phyloP scores from a whole-genome alignment of 805 yeast species.

The Lipomyces sp. region DNA sequence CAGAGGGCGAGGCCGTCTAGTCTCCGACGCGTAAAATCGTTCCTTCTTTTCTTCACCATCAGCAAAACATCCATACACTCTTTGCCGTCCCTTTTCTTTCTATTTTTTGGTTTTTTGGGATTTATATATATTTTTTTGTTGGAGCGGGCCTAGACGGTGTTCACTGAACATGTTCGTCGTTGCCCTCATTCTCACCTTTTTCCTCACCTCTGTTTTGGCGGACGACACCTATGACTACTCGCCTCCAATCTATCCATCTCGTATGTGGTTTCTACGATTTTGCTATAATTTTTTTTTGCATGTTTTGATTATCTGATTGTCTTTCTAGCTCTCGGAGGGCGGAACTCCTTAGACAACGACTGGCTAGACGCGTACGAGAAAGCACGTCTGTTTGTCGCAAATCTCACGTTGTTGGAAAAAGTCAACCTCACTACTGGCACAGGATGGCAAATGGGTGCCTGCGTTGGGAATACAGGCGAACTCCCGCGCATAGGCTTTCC shows the following conservation, averaged over 20 bases:
- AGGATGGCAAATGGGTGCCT: slow-evolving; percentile 61
- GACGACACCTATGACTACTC: too few species aligned
- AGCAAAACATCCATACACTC: too few species aligned
- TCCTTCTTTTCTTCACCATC: too few species aligned
- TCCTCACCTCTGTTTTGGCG: too few species aligned
- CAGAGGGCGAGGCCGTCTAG: too few species aligned
- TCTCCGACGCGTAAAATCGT: too few species aligned
- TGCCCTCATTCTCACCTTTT: too few species aligned
- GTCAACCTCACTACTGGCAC: slow-evolving; percentile 63
- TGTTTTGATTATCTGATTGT: not conserved
- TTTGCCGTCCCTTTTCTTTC: too few species aligned
- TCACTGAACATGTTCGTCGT: too few species aligned
- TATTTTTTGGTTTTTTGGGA: too few species aligned
- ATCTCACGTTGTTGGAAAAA: slow-evolving; percentile 56
- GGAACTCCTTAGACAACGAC: slow-evolving; percentile 29
- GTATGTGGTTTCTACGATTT: not conserved
- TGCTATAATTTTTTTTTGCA: not conserved
- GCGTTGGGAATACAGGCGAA: slow-evolving; percentile 60
- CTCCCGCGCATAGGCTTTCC: slow-evolving; percentile 55
- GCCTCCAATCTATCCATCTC: slow-evolving; percentile 9
- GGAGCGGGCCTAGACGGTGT: too few species aligned
- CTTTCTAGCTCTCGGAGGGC: slow-evolving; percentile 19
- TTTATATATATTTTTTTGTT: too few species aligned
- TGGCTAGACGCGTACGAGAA: slow-evolving; percentile 59
- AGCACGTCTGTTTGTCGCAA: slow-evolving; percentile 54